Conservation (phyloP, 2,329 filamentous ascomycete genomes). For the Beauveria medogensis region DNA sequence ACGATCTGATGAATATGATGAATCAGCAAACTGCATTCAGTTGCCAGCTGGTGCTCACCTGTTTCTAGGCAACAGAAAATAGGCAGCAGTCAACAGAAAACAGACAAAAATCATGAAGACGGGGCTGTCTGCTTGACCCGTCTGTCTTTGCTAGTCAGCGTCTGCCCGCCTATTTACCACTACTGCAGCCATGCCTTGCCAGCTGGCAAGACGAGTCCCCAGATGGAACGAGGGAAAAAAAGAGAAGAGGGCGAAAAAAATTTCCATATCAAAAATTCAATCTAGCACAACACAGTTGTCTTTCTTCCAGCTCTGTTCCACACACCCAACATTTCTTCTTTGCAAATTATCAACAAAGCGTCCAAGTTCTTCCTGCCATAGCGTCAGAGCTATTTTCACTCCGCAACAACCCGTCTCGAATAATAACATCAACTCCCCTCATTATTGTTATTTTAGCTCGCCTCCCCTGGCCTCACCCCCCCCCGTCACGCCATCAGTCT, state of each 20-base stretch:
- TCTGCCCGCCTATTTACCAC: background rate
- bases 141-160: no score
- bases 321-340: background rate
- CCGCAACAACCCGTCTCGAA: background rate
- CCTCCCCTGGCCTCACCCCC: background rate
- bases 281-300: background rate
- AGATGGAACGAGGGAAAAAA: background rate
- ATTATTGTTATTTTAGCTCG: background rate
- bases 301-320: background rate
- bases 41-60: no score
- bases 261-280: background rate
- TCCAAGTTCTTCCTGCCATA: background rate
- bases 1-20: no score
- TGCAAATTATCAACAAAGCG: constrained; percentile 3
- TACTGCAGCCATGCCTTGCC: background rate
- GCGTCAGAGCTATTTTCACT: background rate
- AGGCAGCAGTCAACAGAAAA: background rate
- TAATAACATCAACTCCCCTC: background rate
- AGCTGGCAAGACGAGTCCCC: constrained; percentile 5
- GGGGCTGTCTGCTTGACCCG: background rate
- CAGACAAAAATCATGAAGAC: background rate
- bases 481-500: background rate
- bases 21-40: no score
- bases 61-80: no score
- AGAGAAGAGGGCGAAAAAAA: background rate